phyloP scores from a whole-genome alignment of 2,329 filamentous ascomycete genomes.

The Leptographium flavum region DNA sequence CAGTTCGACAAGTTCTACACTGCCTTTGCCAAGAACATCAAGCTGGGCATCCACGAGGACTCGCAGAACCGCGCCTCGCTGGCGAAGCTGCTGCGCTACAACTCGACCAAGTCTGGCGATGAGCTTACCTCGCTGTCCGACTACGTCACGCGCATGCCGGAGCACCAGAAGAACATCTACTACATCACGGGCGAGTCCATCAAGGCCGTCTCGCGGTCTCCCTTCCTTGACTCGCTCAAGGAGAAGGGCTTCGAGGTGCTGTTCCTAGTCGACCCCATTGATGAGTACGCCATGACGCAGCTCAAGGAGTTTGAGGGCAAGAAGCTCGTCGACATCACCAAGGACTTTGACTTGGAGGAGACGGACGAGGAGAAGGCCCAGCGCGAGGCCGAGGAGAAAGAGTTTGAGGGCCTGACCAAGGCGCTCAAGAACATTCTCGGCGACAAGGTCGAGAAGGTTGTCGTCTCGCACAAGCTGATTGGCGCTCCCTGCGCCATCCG shows the following conservation, averaged over 20 bases:
- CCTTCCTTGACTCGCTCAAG: conserved; percentile 97
- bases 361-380: conserved; percentile 97
- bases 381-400: conserved; percentile 95
- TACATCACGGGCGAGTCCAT: conserved; percentile 99
- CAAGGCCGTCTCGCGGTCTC: conserved; percentile 95
- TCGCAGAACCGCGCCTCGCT: conserved; percentile 86
- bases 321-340: conserved; percentile 99
- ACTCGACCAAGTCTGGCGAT: conserved; percentile 97
- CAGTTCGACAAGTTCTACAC: conserved; percentile 99
- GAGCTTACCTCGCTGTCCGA: conserved; percentile 88
- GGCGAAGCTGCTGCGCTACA: conserved; percentile 97
- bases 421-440: conserved; percentile 97
- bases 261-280: conserved; percentile 98
- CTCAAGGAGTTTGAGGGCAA: conserved; percentile 99
- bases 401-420: conserved; percentile 91
- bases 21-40: conserved; percentile 99
- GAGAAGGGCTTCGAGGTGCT: conserved; percentile 99
- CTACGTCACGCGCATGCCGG: conserved; percentile 98
- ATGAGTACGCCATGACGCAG: conserved; percentile 98
- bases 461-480: conserved; percentile 94
- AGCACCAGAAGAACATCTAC: conserved; percentile 99
- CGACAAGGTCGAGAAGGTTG: conserved; percentile 99
- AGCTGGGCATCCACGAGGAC: conserved; percentile 99
- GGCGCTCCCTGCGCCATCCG: conserved; percentile 95
- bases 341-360: conserved; percentile 99